Conservation (phyloP, 805 yeast species). For the Wickerhamomyces bovis region DNA sequence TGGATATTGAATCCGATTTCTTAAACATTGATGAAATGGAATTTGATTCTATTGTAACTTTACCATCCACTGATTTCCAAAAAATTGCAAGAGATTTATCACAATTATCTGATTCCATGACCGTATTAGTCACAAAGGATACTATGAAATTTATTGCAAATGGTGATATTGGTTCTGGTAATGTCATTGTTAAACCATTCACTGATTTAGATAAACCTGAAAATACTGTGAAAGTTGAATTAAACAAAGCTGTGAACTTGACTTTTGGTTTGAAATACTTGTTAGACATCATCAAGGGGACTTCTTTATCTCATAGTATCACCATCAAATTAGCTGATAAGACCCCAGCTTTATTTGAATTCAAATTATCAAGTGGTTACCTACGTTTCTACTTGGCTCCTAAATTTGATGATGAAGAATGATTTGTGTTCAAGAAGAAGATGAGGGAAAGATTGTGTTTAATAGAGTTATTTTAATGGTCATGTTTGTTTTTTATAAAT, state of each 20-base stretch:
- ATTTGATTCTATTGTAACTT: constrained; percentile 74
- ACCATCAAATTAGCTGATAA: constrained; percentile 84
- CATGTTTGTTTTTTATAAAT: neutral
- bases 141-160: constrained; percentile 84
- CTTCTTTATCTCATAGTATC: constrained; percentile 68
- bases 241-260: constrained; percentile 81
- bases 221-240: constrained; percentile 64
- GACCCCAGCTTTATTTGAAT: constrained; percentile 92
- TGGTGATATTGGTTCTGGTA: constrained; percentile 89
- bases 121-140: constrained; percentile 83
- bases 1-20: constrained; percentile 96
- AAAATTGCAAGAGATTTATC: constrained; percentile 85
- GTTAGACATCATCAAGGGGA: constrained; percentile 86
- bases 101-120: constrained; percentile 81
- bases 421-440: constrained; percentile 11
- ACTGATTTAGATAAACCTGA: constrained; percentile 79
- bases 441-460: neutral
- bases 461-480: neutral
- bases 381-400: constrained; percentile 96
- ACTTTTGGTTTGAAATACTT: constrained; percentile 90
- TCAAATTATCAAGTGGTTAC: constrained; percentile 85
- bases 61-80: constrained; percentile 87
- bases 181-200: constrained; percentile 78
- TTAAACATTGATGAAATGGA: constrained; percentile 92
- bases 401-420: constrained; percentile 89